These are phyloP conservation scores for Pseudozyma thailandica DNA, from an alignment of 1,284 basidiomycete species.

Conservation along the genomic window DNA sequence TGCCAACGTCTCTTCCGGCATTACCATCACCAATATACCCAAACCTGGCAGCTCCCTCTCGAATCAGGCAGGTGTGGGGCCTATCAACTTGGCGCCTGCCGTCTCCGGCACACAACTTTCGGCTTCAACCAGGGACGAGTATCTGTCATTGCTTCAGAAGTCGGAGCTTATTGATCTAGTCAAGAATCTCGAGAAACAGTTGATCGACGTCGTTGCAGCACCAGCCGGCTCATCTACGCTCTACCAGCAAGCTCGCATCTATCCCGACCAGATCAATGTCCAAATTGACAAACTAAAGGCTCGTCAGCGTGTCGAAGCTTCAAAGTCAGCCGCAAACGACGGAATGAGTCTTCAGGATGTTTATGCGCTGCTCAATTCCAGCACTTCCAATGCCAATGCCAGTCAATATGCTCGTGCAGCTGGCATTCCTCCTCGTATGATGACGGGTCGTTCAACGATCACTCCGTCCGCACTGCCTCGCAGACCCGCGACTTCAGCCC, in stretches of 20 bases:
- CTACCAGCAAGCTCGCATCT: conserved; percentile 44
- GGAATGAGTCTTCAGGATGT: conserved; percentile 47
- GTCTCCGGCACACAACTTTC: conserved; percentile 32
- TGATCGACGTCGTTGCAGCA: conserved; percentile 30
- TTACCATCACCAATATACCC: conserved; percentile 49
- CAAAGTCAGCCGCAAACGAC: conserved; percentile 15
- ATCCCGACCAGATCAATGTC: conserved; percentile 35
- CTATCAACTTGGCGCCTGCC: conserved; percentile 36
- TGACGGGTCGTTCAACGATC: conserved; percentile 13
- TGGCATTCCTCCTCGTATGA: conserved; percentile 4
- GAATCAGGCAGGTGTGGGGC: conserved; percentile 31
- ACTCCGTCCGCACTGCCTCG: conserved; percentile 14
- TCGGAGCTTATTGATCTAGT: conserved; percentile 46
- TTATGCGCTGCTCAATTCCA: conserved; percentile 39
- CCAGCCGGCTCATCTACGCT: conserved; percentile 36
- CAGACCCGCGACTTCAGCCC: conserved; percentile 10
- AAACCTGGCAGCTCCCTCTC: conserved; percentile 42
- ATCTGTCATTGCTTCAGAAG: conserved; percentile 43
- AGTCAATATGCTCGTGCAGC: conserved; percentile 10
- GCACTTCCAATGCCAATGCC: conserved; percentile 4
- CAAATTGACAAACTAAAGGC: conserved; percentile 46
- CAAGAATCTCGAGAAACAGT: conserved; percentile 49
- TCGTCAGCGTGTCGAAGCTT: conserved; percentile 24
- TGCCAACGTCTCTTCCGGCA: conserved; percentile 17
- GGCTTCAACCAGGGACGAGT: conserved; percentile 23